phyloP scores from a whole-genome alignment of 176 grass and related monocot species.

The Miscanthus lutarioriparius region DNA sequence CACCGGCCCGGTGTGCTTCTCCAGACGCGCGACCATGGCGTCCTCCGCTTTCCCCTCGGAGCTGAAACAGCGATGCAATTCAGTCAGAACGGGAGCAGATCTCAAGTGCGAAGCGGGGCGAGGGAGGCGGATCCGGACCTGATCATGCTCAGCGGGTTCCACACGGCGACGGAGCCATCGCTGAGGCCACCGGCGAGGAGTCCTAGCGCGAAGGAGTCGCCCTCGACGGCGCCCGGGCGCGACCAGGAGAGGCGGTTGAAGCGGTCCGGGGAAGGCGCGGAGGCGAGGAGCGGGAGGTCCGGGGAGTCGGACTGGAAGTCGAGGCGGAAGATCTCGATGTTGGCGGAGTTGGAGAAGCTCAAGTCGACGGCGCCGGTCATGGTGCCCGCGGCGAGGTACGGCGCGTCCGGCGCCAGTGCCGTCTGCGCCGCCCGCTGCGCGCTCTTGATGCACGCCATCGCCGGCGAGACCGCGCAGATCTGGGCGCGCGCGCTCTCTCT shows the following conservation, averaged over 20 bases:
- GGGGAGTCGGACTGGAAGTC: slow-evolving; percentile 88
- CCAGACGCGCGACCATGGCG: slow-evolving; percentile 77
- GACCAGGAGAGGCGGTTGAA: slow-evolving; percentile 96
- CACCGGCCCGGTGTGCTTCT: slow-evolving; percentile 92
- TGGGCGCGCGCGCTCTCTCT: slow-evolving; percentile 32
- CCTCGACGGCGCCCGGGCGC: slow-evolving; percentile 43
- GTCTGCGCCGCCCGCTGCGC: slow-evolving; percentile 85
- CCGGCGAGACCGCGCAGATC: slow-evolving; percentile 51
- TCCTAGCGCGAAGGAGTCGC: slow-evolving; percentile 72
- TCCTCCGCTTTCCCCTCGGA: slow-evolving; percentile 65
- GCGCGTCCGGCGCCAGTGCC: slow-evolving; percentile 78
- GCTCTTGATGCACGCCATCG: slow-evolving; percentile 99
- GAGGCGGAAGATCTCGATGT: slow-evolving; percentile 96
- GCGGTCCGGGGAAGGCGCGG: slow-evolving; percentile 72
- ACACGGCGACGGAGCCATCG: slow-evolving; percentile 84
- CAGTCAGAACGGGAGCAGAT: slow-evolving; percentile 37
- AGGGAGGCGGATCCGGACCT: slow-evolving; percentile 55
- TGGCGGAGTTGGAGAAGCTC: slow-evolving; percentile 76
- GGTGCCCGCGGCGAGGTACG: slow-evolving; percentile 89
- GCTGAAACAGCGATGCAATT: slow-evolving; percentile 50
- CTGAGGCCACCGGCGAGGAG: slow-evolving; percentile 84
- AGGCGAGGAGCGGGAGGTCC: slow-evolving; percentile 68
- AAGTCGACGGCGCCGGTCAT: slow-evolving; percentile 91
- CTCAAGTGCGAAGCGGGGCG: neutral
- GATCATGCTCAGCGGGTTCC: slow-evolving; percentile 88